Conservation (phyloP, 495 filamentous ascomycete species). For the Aspergillus cristatus region DNA sequence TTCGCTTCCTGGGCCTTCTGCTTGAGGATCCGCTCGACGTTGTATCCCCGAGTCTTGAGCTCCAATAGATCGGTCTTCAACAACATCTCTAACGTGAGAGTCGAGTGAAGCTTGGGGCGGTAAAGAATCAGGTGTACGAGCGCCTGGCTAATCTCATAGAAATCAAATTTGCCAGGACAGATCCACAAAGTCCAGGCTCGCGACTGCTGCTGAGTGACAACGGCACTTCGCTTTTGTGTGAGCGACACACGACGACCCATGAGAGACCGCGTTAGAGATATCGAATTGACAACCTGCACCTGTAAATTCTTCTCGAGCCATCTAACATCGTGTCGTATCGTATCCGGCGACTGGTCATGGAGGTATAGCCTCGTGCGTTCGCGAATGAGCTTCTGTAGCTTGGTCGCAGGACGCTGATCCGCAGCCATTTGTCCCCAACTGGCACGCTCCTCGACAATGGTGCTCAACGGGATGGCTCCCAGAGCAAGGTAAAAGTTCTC, state of each 20-base stretch:
- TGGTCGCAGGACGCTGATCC: slow-evolving; percentile 44
- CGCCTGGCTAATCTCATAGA: slow-evolving; percentile 82
- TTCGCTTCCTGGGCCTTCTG: slow-evolving; percentile 75
- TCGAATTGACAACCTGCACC: slow-evolving; percentile 65
- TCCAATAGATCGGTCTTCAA: slow-evolving; percentile 71
- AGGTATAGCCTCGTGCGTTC: slow-evolving; percentile 85
- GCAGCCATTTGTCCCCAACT: slow-evolving; percentile 37
- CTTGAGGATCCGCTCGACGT: slow-evolving; percentile 84
- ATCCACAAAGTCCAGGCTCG: slow-evolving; percentile 46
- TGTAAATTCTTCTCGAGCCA: slow-evolving; percentile 85
- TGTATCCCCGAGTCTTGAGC: slow-evolving; percentile 77
- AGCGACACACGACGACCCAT: slow-evolving; percentile 56
- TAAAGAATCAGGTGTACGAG: slow-evolving; percentile 69
- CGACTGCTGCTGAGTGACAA: slow-evolving; percentile 43
- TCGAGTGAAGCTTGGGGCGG: slow-evolving; percentile 77
- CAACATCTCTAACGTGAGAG: slow-evolving; percentile 78
- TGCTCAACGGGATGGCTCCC: slow-evolving; percentile 34
- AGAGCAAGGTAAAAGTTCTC: slow-evolving; percentile 70
- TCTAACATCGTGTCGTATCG: slow-evolving; percentile 68
- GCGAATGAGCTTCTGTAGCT: slow-evolving; percentile 66
- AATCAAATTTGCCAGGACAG: slow-evolving; percentile 54
- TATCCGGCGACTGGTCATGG: slow-evolving; percentile 57
- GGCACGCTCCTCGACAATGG: slow-evolving; percentile 37
- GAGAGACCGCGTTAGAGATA: slow-evolving; percentile 65
- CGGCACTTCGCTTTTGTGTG: slow-evolving; percentile 59